A percentile compares a stretch with the other conserved stretches of the same genome.
Evolutionary conservation across 2,329 filamentous ascomycete genomes (phyloP).

Genomic region (Septoria petroselini): DNA sequence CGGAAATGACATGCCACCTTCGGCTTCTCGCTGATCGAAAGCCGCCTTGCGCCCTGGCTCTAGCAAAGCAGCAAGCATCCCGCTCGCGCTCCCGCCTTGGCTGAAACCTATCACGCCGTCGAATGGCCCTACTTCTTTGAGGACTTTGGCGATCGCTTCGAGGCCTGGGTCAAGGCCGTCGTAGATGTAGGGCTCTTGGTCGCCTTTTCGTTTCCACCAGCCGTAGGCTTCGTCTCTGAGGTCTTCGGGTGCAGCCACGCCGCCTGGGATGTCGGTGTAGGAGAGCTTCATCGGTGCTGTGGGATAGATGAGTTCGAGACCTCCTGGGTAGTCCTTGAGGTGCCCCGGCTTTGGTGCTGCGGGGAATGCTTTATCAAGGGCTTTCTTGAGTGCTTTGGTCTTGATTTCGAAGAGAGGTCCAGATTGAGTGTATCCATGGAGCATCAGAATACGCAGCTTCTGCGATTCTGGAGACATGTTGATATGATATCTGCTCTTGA

Average conservation of each 20-base stretch:
- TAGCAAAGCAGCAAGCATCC: constrained; percentile 68
- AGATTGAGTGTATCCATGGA: constrained; percentile 81
- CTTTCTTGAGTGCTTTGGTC: constrained; percentile 80
- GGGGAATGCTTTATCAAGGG: constrained; percentile 70
- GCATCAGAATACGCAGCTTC: constrained; percentile 50
- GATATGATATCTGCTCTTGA: neutral
- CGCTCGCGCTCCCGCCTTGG: constrained; percentile 72
- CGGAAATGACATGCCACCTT: constrained; percentile 54
- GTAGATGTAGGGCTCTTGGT: constrained; percentile 57
- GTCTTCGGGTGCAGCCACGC: constrained; percentile 44
- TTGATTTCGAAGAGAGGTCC: constrained; percentile 81
- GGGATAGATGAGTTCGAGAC: constrained; percentile 48
- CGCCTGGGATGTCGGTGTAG: constrained; percentile 57
- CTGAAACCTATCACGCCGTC: constrained; percentile 80
- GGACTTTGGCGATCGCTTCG: constrained; percentile 56
- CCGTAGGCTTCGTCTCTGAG: constrained; percentile 62
- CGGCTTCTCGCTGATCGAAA: constrained; percentile 45
- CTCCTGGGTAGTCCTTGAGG: constrained; percentile 38
- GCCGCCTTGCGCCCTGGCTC: constrained; percentile 54
- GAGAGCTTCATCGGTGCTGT: constrained; percentile 46
- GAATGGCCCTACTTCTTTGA: constrained; percentile 63
- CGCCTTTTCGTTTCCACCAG: constrained; percentile 75
- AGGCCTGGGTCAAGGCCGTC: constrained; percentile 68
- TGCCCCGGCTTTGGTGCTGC: constrained; percentile 51
- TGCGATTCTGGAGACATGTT: constrained; percentile 6